Percentiles rank a stretch among this genome's conserved stretches.
Evolutionary conservation across 2,329 filamentous ascomycete species (phyloP).

Genomic region (Verticillium nubilum): DNA sequence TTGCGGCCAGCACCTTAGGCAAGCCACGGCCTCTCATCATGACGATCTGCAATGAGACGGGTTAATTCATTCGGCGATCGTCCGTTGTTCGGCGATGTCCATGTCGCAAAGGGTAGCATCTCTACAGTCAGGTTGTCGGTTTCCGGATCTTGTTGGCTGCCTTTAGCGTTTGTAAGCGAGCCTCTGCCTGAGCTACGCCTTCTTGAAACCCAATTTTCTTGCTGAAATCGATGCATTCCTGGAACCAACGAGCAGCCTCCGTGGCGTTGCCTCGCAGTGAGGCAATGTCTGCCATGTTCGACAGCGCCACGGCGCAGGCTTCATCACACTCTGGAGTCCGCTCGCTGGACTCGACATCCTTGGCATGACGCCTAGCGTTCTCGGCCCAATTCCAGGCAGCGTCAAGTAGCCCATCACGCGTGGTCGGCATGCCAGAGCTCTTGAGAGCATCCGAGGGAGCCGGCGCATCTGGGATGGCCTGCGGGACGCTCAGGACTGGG

Average conservation of each 20-base stretch:
- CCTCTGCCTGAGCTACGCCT: constrained; percentile 47
- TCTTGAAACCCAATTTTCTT: constrained; percentile 45
- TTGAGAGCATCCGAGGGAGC: constrained; percentile 3
- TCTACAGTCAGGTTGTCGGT: not conserved
- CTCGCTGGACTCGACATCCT: constrained; percentile 58
- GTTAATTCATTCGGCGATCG: not conserved
- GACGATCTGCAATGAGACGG: not conserved
- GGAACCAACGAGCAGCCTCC: constrained; percentile 63
- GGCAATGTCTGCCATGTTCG: constrained; percentile 81
- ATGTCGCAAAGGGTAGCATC: not conserved
- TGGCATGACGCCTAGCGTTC: constrained; percentile 66
- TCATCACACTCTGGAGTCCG: constrained; percentile 76
- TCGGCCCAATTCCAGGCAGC: constrained; percentile 73
- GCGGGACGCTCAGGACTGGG: constrained; percentile 29
- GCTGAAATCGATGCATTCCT: constrained; percentile 60
- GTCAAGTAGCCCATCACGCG: constrained; percentile 57
- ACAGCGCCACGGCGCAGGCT: constrained; percentile 77
- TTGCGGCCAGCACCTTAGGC: not conserved
- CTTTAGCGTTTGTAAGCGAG: constrained; percentile 31
- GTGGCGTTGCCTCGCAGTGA: constrained; percentile 63
- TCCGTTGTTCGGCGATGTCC: not conserved
- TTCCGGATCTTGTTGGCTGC: not conserved
- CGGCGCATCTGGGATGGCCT: constrained; percentile 5
- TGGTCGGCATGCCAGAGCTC: constrained; percentile 26
- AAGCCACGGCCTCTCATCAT: not conserved